phyloP scores from a whole-genome alignment of 2,329 filamentous ascomycete species.

The Stagonosporopsis cucurbitacearum region DNA sequence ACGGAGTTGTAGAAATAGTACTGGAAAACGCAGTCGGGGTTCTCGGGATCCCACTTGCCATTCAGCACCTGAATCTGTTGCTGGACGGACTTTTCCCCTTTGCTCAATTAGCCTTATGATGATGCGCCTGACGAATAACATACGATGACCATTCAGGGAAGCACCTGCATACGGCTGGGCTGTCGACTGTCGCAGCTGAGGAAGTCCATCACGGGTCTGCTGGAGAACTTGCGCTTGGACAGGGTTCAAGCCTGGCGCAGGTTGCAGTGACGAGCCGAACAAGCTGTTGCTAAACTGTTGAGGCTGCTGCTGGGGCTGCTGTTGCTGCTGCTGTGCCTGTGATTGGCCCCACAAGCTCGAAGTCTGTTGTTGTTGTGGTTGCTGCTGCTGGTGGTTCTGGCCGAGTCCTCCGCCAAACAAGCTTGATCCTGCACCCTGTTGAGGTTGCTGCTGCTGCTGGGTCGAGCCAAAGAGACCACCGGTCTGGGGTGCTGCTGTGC shows the following conservation, averaged over 20 bases:
- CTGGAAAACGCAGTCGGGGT: slow-evolving; percentile 75
- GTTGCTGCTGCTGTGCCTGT: slow-evolving; percentile 52
- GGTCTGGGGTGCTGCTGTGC: slow-evolving; percentile 21
- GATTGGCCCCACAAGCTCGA: slow-evolving; percentile 50
- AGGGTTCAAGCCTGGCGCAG: slow-evolving; percentile 38
- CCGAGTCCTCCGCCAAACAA: slow-evolving; percentile 31
- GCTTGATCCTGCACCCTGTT: slow-evolving; percentile 22
- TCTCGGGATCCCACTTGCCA: slow-evolving; percentile 75
- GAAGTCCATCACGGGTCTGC: slow-evolving; percentile 46
- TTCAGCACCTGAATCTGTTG: slow-evolving; percentile 75
- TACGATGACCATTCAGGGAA: slow-evolving; percentile 41
- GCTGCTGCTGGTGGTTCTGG: slow-evolving; percentile 24
- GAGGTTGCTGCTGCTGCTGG: slow-evolving; percentile 22
- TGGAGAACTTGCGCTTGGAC: slow-evolving; percentile 45
- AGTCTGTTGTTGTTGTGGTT: slow-evolving; percentile 37
- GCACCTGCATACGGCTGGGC: slow-evolving; percentile 36
- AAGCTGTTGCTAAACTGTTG: slow-evolving; percentile 50
- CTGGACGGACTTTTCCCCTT: slow-evolving; percentile 73
- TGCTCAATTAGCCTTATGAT: not conserved
- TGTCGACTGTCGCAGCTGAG: slow-evolving; percentile 43
- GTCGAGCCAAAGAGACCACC: slow-evolving; percentile 33
- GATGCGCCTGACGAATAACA: slow-evolving; percentile 5
- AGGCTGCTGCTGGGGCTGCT: slow-evolving; percentile 48
- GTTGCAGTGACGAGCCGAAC: slow-evolving; percentile 45
- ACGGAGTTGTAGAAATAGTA: slow-evolving; percentile 90